A percentile compares a stretch with the other conserved stretches of the same genome.
Evolutionary conservation across 495 filamentous ascomycete genomes (phyloP).

Genomic region (Penicillium pancosmium): DNA sequence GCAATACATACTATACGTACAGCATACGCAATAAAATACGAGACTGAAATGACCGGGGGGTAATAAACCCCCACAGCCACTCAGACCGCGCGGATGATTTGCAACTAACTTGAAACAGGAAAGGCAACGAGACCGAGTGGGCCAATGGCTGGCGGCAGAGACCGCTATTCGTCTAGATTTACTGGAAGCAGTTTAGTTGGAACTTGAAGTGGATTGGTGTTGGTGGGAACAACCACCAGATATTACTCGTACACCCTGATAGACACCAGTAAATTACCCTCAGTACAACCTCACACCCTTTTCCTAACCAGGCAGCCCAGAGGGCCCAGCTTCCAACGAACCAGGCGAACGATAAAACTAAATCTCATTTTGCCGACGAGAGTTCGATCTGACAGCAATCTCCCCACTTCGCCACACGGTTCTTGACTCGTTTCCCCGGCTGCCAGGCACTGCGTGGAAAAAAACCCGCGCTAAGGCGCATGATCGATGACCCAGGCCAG

Average conservation of each 20-base stretch:
- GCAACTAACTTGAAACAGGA: conserved; percentile 18
- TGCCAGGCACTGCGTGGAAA: not conserved
- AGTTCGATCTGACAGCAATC: conserved; percentile 10
- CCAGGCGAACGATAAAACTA: not conserved
- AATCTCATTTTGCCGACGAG: conserved; percentile 9
- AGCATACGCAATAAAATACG: not conserved
- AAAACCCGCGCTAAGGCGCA: not conserved
- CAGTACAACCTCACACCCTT: not conserved
- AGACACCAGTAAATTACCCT: no score
- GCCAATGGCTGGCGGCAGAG: conserved; percentile 8
- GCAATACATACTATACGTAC: not conserved
- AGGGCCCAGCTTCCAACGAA: conserved; percentile 1
- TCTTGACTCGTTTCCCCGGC: not conserved
- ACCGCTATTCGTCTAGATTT: conserved; percentile 22
- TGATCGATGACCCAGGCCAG: not conserved
- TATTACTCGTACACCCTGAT: no score
- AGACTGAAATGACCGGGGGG: not conserved
- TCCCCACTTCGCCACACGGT: not conserved
- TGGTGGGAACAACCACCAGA: no score
- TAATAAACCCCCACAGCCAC: conserved; percentile 7
- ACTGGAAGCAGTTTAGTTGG: conserved; percentile 16
- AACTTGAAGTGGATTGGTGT: no score
- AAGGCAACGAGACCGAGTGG: not conserved
- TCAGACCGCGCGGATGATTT: conserved; percentile 19
- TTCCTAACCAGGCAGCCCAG: conserved; percentile 2